These are phyloP conservation scores for Phytophthora aleatoria DNA, from an alignment of 352 stramenopile species.

Conservation along the genomic window DNA sequence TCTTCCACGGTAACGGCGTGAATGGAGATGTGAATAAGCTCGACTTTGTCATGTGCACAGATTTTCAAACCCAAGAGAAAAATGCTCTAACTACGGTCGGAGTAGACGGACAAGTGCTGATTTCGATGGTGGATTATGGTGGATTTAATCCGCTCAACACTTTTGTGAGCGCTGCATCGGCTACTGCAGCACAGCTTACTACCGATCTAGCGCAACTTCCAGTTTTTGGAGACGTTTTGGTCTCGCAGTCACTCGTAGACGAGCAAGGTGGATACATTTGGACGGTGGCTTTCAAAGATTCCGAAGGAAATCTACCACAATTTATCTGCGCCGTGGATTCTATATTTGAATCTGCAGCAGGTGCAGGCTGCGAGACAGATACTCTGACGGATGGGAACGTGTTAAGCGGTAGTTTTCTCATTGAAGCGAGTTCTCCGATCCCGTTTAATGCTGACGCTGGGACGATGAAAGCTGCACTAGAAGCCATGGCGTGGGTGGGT, in stretches of 20 bases:
- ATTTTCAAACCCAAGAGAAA: slow-evolving; percentile 60
- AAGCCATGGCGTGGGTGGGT: slow-evolving; percentile 71
- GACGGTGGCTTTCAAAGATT: slow-evolving; percentile 77
- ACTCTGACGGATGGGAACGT: slow-evolving; percentile 81
- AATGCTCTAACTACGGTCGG: slow-evolving; percentile 51
- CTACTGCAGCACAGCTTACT: slow-evolving; percentile 51
- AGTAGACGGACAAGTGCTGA: slow-evolving; percentile 16
- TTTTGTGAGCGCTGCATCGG: slow-evolving; percentile 49
- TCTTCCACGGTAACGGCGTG: slow-evolving; percentile 82
- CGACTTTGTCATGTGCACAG: slow-evolving; percentile 39
- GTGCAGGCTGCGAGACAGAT: slow-evolving; percentile 50
- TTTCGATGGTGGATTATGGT: slow-evolving; percentile 50
- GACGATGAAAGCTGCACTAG: slow-evolving; percentile 50
- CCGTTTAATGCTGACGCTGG: slow-evolving; percentile 55
- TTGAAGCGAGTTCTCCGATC: slow-evolving; percentile 67
- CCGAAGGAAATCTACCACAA: slow-evolving; percentile 65
- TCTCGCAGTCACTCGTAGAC: slow-evolving; percentile 66
- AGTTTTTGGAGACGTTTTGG: slow-evolving; percentile 65
- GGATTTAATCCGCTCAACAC: slow-evolving; percentile 53
- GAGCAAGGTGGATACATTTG: slow-evolving; percentile 74
- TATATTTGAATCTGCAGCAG: slow-evolving; percentile 31
- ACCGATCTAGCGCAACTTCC: slow-evolving; percentile 56
- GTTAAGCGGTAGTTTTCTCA: slow-evolving; percentile 66
- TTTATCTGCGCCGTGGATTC: slow-evolving; percentile 74
- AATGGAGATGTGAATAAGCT: slow-evolving; percentile 29